Evolutionary conservation across 2,329 filamentous ascomycete genomes (phyloP).

Genomic region (Chrysoporthe cubensis): DNA sequence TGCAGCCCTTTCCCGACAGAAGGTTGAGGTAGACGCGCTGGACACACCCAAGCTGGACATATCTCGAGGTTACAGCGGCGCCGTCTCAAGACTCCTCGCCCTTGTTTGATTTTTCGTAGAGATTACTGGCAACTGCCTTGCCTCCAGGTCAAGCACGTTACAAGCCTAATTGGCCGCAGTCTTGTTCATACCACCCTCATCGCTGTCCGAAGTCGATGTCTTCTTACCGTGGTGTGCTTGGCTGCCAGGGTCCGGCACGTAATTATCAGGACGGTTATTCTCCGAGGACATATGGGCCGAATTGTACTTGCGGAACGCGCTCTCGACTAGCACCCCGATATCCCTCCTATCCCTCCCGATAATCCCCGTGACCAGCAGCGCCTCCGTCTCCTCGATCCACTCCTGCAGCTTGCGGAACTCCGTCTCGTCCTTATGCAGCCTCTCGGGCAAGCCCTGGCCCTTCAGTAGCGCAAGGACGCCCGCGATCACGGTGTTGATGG

Average conservation of each 20-base stretch:
- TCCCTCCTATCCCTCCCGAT: slow-evolving; percentile 47
- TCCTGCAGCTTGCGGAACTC: slow-evolving; percentile 52
- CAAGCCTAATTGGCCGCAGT: not conserved
- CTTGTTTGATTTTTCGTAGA: not conserved
- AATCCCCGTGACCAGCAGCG: slow-evolving; percentile 45
- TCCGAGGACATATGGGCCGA: slow-evolving; percentile 46
- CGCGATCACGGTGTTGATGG: slow-evolving; percentile 65
- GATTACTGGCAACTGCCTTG: not conserved
- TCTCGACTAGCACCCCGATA: slow-evolving; percentile 47
- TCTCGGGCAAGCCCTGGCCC: slow-evolving; percentile 53
- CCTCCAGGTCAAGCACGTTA: not conserved
- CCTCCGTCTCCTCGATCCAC: slow-evolving; percentile 58
- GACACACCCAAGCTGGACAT: not conserved
- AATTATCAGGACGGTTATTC: slow-evolving; percentile 44
- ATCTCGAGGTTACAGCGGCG: not conserved
- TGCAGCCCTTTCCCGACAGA: no score
- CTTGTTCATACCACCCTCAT: not conserved
- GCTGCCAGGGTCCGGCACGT: slow-evolving; percentile 19
- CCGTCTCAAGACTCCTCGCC: not conserved
- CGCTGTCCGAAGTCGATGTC: not conserved
- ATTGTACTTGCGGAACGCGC: slow-evolving; percentile 48
- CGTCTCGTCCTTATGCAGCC: slow-evolving; percentile 50
- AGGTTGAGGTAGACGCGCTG: not conserved
- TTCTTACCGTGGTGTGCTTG: not conserved
- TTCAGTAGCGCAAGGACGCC: slow-evolving; percentile 62